Evolutionary conservation across 2,329 filamentous ascomycete species (phyloP).

Genomic region (Zymoseptoria brevis): DNA sequence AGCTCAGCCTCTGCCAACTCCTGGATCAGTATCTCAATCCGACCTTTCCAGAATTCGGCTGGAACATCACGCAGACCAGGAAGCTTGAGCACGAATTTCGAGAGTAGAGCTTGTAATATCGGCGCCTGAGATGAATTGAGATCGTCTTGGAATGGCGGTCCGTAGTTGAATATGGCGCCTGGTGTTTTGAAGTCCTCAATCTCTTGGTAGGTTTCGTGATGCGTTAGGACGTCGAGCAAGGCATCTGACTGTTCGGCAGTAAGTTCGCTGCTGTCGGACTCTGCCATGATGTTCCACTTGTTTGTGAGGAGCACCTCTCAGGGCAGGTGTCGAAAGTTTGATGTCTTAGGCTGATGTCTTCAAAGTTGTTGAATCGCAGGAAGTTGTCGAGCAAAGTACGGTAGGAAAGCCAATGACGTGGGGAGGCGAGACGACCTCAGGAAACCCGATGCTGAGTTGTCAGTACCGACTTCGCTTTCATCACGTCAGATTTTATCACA

Average conservation of each 20-base stretch:
- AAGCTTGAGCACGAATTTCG: constrained; percentile 55
- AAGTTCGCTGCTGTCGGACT: constrained; percentile 22
- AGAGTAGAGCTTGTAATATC: constrained; percentile 60
- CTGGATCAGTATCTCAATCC: constrained; percentile 52
- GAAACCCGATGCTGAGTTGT: neutral
- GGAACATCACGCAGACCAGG: constrained; percentile 59
- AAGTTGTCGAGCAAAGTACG: neutral
- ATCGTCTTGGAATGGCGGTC: constrained; percentile 56
- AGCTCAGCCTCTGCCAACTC: constrained; percentile 60
- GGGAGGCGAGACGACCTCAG: neutral
- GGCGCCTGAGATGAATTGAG: constrained; percentile 49
- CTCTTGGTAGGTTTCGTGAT: constrained; percentile 53
- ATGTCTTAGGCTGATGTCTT: neutral
- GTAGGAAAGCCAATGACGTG: constrained; percentile 3
- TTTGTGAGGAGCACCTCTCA: neutral
- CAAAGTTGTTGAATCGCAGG: neutral
- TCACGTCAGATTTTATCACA: no score
- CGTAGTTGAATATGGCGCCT: constrained; percentile 57
- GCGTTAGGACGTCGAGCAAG: constrained; percentile 48
- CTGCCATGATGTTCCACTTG: constrained; percentile 10
- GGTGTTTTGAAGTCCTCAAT: constrained; percentile 64
- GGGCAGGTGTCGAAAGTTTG: neutral
- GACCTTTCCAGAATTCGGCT: constrained; percentile 56
- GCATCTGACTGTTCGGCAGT: constrained; percentile 42
- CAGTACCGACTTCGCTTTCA: neutral